These are phyloP conservation scores for Petunia hybrid DNA, from an alignment of 305 asterid species.

Conservation along the genomic window DNA sequence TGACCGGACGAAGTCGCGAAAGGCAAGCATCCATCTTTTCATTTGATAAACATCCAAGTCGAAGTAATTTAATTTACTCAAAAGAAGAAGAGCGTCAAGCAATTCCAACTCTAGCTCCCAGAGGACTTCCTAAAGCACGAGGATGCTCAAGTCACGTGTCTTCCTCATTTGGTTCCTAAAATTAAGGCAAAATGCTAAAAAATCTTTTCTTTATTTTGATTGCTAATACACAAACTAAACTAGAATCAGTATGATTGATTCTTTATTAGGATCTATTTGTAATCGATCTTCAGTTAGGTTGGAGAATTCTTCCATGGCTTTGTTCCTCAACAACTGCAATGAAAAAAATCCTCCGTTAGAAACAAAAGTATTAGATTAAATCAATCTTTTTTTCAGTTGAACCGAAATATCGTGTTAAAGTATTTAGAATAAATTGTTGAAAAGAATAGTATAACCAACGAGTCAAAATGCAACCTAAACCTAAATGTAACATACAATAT, in stretches of 20 bases:
- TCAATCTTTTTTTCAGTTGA: no score
- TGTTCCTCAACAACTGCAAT: slow-evolving; percentile 69
- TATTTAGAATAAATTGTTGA: no score
- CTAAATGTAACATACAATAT: no score
- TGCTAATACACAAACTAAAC: neutral
- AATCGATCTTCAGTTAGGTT: slow-evolving; percentile 53
- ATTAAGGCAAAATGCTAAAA: neutral
- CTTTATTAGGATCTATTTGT: slow-evolving; percentile 11
- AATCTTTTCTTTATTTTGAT: neutral
- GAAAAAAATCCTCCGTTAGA: slow-evolving; percentile 37
- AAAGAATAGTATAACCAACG: no score
- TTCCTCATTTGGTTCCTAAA: neutral
- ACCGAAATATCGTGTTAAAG: no score
- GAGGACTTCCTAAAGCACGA: neutral
- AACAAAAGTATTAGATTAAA: neutral
- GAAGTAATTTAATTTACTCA: no score
- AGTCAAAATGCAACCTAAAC: no score
- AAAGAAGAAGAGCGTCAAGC: no score
- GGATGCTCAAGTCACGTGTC: neutral
- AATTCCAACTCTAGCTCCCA: no score
- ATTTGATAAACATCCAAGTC: no score
- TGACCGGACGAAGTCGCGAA: neutral
- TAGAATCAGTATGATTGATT: slow-evolving; percentile 19
- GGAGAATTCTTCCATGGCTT: slow-evolving; percentile 81
- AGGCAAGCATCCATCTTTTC: neutral